Evolutionary conservation across 2,329 filamentous ascomycete species (phyloP).

Genomic region (Phoma sp.): DNA sequence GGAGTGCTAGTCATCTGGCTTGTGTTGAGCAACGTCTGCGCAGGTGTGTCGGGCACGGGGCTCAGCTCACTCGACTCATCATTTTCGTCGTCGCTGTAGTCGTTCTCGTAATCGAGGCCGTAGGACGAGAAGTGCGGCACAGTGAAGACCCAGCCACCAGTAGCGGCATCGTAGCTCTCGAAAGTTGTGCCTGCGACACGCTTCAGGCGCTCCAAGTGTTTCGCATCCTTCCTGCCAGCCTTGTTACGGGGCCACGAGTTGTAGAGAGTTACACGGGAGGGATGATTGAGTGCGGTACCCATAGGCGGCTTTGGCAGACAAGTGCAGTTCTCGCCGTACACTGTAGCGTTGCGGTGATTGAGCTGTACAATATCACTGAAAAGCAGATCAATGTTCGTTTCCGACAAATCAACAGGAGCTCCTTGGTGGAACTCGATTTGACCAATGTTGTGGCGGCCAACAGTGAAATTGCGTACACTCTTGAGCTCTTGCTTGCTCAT

Average conservation of each 20-base stretch:
- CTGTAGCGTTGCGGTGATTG: slow-evolving; percentile 79
- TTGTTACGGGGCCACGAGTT: slow-evolving; percentile 90
- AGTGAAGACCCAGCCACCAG: slow-evolving; percentile 86
- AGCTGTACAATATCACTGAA: slow-evolving; percentile 78
- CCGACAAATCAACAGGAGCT: slow-evolving; percentile 74
- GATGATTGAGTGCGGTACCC: slow-evolving; percentile 90
- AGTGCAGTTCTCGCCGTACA: slow-evolving; percentile 67
- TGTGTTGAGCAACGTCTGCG: slow-evolving; percentile 35
- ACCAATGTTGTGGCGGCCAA: slow-evolving; percentile 83
- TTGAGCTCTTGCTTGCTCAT: slow-evolving; percentile 83
- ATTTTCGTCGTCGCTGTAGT: slow-evolving; percentile 68
- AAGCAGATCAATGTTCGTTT: slow-evolving; percentile 79
- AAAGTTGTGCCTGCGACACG: slow-evolving; percentile 82
- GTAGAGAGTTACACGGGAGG: slow-evolving; percentile 83
- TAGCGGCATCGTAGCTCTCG: slow-evolving; percentile 76
- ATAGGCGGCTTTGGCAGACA: slow-evolving; percentile 74
- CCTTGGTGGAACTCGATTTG: slow-evolving; percentile 73
- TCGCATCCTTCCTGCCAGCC: slow-evolving; percentile 71
- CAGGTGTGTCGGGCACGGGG: slow-evolving; percentile 54
- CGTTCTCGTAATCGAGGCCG: slow-evolving; percentile 73
- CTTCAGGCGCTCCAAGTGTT: slow-evolving; percentile 82
- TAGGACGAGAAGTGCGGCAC: slow-evolving; percentile 99
- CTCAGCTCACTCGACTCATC: slow-evolving; percentile 47
- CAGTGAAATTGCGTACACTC: slow-evolving; percentile 74
- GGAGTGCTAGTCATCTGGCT: slow-evolving; percentile 44